Evolutionary conservation across 2,329 filamentous ascomycete genomes (phyloP), one percentile per base, ranked within the genome.

Genomic region (Fusarium verticillioides): DNA sequence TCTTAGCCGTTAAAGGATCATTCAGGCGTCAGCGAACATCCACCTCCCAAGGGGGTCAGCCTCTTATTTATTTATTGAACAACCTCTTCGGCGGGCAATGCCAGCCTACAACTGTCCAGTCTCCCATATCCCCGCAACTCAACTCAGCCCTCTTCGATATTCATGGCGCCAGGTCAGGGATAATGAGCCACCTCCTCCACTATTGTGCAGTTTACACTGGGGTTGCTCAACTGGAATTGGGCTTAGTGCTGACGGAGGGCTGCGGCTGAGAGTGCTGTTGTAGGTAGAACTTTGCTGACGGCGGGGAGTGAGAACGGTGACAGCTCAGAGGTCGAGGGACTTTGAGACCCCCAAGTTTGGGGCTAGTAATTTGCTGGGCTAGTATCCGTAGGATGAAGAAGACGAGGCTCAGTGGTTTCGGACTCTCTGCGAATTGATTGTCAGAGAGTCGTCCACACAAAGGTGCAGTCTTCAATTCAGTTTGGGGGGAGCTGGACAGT

Each of bases 101-200:
- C 66, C 57, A 36, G 50, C 69, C 57, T 53, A 54, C 28, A 56
- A 60, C 42, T 58, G 54, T 64, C 50, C 65, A 62, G 72, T 65
- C 66, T 53, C 46, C 52, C 59, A 64, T 28, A 32, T 53, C 75
- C 75, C 68, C 73, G 71, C 75, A 77, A 66, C 63, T 44, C 50
- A 63, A 64, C 72, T 77, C 75, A 77, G 72, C 75, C 75, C 72
- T 77, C 69, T 70, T 63, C 42, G 44, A 60, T 64, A 58, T 66
- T 60, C 65, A 76, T 74, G 70, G 72, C 64, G 74, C 69, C 72
- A 50, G 42, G 52, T 40, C 66, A 76, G 70, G 64, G 71, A 74
- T 74, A 46, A 76, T 66, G 69, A 74, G 75, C 74, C 75, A 78
- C 73, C 68, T 66, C 75, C 72, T 72, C 75, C 74, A 73, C 65